Percentiles rank a stretch among this genome's conserved stretches.
Conservation (phyloP, 306 rosid genomes). For the Alnus rubra region DNA sequence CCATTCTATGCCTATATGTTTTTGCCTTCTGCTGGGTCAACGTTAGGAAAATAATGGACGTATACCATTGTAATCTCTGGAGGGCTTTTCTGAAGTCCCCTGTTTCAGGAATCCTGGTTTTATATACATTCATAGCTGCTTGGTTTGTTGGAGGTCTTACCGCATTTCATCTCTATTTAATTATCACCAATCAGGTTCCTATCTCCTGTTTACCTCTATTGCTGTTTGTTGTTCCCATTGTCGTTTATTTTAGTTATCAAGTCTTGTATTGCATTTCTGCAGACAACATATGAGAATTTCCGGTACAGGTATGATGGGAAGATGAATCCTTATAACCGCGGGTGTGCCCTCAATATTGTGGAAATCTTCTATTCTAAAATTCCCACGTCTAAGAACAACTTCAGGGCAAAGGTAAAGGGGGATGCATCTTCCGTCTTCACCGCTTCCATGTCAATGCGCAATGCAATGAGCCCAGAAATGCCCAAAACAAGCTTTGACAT, state of each 20-base stretch:
- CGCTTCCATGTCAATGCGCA: conserved; percentile 12
- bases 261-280: conserved; percentile 9
- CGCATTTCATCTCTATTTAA: conserved; percentile 40
- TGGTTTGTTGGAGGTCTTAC: conserved; percentile 55
- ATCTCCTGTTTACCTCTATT: not conserved
- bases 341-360: conserved; percentile 31
- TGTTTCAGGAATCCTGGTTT: conserved; percentile 37
- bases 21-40: conserved; percentile 53
- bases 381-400: conserved; percentile 34
- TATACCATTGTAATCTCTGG: conserved; percentile 30
- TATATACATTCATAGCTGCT: conserved; percentile 39
- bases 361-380: conserved; percentile 36
- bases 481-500: conserved; percentile 33
- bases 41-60: conserved; percentile 34
- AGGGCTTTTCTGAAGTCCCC: conserved; percentile 41
- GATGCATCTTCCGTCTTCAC: conserved; percentile 17
- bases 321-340: conserved; percentile 40
- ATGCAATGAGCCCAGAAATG: conserved; percentile 33
- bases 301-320: conserved; percentile 34
- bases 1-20: conserved; percentile 43
- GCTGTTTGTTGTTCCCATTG: not conserved
- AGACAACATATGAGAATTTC: conserved; percentile 51
- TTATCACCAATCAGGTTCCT: conserved; percentile 44
- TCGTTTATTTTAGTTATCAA: not conserved
- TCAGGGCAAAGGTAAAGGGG: conserved; percentile 38